phyloP scores from a whole-genome alignment of 768 basidiomycete species.

The Rhizopogon salebrosus region DNA sequence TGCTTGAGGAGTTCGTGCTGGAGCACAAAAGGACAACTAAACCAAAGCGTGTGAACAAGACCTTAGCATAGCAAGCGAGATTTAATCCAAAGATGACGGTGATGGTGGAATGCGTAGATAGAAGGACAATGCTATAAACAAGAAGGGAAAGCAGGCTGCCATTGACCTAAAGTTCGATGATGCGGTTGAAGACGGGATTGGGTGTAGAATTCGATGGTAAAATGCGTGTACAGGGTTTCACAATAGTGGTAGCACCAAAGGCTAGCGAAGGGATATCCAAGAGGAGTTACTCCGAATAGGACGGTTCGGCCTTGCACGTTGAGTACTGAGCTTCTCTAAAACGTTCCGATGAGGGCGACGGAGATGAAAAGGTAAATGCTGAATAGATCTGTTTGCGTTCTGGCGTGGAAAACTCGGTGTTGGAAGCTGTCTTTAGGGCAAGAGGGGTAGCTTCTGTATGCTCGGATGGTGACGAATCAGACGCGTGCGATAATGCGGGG shows the following conservation, averaged over 20 bases:
- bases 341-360: slow-evolving; percentile 56
- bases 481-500: slow-evolving; percentile 10
- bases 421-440: slow-evolving; percentile 21
- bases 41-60: slow-evolving; percentile 24
- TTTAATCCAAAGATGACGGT: slow-evolving; percentile 16
- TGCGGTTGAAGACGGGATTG: slow-evolving; percentile 1
- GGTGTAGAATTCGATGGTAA: slow-evolving; percentile 1
- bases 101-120: slow-evolving; percentile 28
- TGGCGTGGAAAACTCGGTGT: slow-evolving; percentile 57
- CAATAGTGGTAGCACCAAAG: not conserved
- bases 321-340: slow-evolving; percentile 38
- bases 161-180: not conserved
- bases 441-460: slow-evolving; percentile 23
- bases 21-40: slow-evolving; percentile 24
- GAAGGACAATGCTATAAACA: slow-evolving; percentile 27
- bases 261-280: not conserved
- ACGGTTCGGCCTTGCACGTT: slow-evolving; percentile 16
- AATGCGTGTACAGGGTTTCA: not conserved
- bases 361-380: slow-evolving; percentile 75
- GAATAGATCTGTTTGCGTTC: slow-evolving; percentile 70
- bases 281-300: slow-evolving; percentile 16
- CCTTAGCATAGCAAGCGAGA: slow-evolving; percentile 16
- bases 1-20: slow-evolving; percentile 23
- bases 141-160: slow-evolving; percentile 9
- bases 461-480: slow-evolving; percentile 29